Evolutionary conservation across 2,329 filamentous ascomycete genomes (phyloP), one percentile per base, ranked within the genome.

Genomic region (Stemphylium vesicarium): DNA sequence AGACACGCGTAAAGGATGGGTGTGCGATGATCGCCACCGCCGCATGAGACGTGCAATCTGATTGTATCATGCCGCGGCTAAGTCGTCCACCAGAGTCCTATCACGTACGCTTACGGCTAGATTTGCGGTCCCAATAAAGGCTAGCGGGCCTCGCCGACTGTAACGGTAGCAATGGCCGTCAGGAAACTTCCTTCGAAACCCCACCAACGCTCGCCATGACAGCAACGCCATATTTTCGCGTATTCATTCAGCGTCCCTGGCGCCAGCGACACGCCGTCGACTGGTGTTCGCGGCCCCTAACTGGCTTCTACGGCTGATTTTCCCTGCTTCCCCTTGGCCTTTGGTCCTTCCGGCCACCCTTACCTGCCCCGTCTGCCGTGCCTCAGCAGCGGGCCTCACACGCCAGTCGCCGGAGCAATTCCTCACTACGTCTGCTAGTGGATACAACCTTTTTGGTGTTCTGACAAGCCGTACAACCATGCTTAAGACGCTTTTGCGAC

Each of bases 361-460:
- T 69, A 62, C 67, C 52, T 69, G 64, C 56, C 63, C 56, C 46
- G 62, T 56, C 60, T 69, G 66, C 69, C 63, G 68, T 64, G 65
- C 66, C 67, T 66, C 64, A 62, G 53, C 59, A 50, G 58, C 53
- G 51, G 53, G 57, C 59, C 63, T 59, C 56, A 57, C 59, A 59
- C 64, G 61, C 63, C 59, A 65, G 53, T 57, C 58, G 53, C 63
- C 67, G 68, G 64, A 68, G 62, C 54, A 69, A 68, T 70, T 65
- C 60, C 66, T 64, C 62, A 52, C 66, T 62, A 61, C 69, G 54
- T 64, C 60, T 63, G 62, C 63, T 74, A 74, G 72, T 68, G 69
- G 69, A 76, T 76, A 74, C 68, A 73, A 76, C 74, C 70, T 65
- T 72, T 71, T 65, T 63, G 57, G 66, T 69, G 60, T 65, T 62